Conservation (phyloP, 768 basidiomycete genomes). For the Steccherinum ochraceum region DNA sequence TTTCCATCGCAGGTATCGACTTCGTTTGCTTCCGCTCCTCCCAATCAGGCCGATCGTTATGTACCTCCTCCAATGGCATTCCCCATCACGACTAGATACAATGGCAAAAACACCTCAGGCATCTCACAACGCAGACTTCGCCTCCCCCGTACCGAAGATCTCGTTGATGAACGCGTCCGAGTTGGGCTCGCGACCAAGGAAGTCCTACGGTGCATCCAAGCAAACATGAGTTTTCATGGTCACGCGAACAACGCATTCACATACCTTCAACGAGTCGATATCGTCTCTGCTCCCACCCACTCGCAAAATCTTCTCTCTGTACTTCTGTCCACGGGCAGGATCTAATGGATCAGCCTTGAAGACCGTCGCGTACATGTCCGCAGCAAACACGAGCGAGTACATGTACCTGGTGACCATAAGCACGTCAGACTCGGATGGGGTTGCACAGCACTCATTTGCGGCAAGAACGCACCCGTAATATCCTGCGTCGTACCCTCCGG, state of each 20-base stretch:
- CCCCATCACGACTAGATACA: background rate
- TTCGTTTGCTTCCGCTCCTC: background rate
- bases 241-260: conserved; percentile 2
- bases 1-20: background rate
- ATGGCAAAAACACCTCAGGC: background rate
- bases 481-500: conserved; percentile 63
- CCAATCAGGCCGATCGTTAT: too few relatives aligned
- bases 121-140: background rate
- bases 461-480: conserved; percentile 70
- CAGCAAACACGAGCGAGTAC: conserved; percentile 61
- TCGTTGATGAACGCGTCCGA: conserved; percentile 69
- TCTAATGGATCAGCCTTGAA: conserved; percentile 77
- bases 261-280: conserved; percentile 67
- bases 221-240: background rate
- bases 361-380: conserved; percentile 64
- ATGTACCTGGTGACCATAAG: conserved; percentile 33
- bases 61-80: background rate
- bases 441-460: too few relatives aligned
- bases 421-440: conserved; percentile 3
- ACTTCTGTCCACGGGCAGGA: conserved; percentile 55
- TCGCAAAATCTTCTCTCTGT: conserved; percentile 69
- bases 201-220: conserved; percentile 45
- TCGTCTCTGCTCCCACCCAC: conserved; percentile 79
- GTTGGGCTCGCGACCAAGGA: conserved; percentile 71
- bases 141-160: conserved; percentile 38